Percentiles rank a stretch among this genome's conserved stretches.
phyloP scores from a whole-genome alignment of 768 basidiomycete genomes.

The Amanita phalloides region DNA sequence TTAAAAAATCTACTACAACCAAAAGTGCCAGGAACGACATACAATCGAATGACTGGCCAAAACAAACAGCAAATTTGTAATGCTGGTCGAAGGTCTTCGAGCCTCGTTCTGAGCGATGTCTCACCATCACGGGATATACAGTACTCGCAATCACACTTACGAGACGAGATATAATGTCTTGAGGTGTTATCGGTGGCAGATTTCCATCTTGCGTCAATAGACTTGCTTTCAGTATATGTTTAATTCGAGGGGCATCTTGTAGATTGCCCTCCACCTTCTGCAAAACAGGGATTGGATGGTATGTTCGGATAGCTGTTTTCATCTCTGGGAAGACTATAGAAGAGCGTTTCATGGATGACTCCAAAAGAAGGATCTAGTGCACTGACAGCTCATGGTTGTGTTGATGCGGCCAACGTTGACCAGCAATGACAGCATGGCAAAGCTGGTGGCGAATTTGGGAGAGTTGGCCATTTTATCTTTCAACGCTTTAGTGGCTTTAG shows the following conservation, averaged over 20 bases:
- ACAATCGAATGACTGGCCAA: slow-evolving; percentile 50
- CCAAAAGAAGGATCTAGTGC: slow-evolving; percentile 4
- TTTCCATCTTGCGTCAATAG: slow-evolving; percentile 34
- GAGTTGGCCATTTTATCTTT: slow-evolving; percentile 63
- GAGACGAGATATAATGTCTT: slow-evolving; percentile 41
- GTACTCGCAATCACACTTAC: slow-evolving; percentile 25
- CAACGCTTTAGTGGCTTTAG: slow-evolving; percentile 59
- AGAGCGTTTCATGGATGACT: slow-evolving; percentile 4
- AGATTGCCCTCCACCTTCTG: slow-evolving; percentile 62
- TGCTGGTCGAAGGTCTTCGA: slow-evolving; percentile 53
- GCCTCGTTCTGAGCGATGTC: slow-evolving; percentile 27
- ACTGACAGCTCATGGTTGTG: slow-evolving; percentile 75
- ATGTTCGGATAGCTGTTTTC: slow-evolving; percentile 67
- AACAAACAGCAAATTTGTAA: slow-evolving; percentile 62
- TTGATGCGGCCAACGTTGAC: slow-evolving; percentile 77
- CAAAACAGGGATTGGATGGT: slow-evolving; percentile 67
- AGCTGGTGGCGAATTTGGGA: slow-evolving; percentile 49
- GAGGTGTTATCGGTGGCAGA: slow-evolving; percentile 39
- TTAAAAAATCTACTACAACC: neutral
- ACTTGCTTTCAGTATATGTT: slow-evolving; percentile 59
- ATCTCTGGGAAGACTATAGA: slow-evolving; percentile 65
- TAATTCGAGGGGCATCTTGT: slow-evolving; percentile 72
- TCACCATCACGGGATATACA: slow-evolving; percentile 2
- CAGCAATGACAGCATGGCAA: slow-evolving; percentile 64
- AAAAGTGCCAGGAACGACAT: slow-evolving; percentile 19